Conservation (phyloP, 345 rosid species). For the Salix caprea region DNA sequence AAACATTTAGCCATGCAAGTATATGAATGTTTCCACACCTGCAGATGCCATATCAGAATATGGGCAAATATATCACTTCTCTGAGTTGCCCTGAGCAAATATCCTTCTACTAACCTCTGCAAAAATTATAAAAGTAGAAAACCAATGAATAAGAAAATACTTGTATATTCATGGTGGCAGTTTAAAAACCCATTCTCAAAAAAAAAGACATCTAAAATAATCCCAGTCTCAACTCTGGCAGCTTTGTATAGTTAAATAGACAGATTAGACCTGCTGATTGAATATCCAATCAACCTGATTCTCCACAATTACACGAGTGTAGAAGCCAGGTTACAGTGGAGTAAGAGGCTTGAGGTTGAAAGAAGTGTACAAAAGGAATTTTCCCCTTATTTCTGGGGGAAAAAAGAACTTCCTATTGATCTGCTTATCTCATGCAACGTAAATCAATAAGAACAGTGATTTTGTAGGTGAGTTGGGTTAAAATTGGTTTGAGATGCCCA, state of each 20-base stretch:
- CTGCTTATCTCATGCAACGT: not conserved
- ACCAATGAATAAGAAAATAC: not conserved
- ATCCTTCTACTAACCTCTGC: slow-evolving; percentile 94
- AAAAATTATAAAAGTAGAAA: slow-evolving; percentile 7
- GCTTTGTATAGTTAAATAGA: not conserved
- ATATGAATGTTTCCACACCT: slow-evolving; percentile 44
- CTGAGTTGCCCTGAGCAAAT: slow-evolving; percentile 94
- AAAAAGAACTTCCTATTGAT: not conserved
- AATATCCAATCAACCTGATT: slow-evolving; percentile 1
- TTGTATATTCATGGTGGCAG: not conserved
- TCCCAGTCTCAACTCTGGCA: not conserved
- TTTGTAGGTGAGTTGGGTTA: not conserved
- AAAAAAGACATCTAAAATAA: not conserved
- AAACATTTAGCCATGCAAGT: slow-evolving; percentile 9
- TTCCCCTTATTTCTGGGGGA: not conserved
- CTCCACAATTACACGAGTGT: not conserved
- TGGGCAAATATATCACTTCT: slow-evolving; percentile 96
- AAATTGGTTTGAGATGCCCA: not conserved
- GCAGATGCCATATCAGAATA: slow-evolving; percentile 95
- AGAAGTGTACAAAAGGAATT: not conserved
- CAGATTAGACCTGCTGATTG: not conserved
- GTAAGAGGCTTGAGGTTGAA: not conserved
- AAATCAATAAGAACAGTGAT: not conserved
- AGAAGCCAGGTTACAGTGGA: not conserved
- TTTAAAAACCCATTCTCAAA: not conserved